Percentiles rank a stretch among this genome's conserved stretches.
These are phyloP conservation scores for Misopates orontium DNA, from an alignment of 257 asterid species.

Conservation along the genomic window DNA sequence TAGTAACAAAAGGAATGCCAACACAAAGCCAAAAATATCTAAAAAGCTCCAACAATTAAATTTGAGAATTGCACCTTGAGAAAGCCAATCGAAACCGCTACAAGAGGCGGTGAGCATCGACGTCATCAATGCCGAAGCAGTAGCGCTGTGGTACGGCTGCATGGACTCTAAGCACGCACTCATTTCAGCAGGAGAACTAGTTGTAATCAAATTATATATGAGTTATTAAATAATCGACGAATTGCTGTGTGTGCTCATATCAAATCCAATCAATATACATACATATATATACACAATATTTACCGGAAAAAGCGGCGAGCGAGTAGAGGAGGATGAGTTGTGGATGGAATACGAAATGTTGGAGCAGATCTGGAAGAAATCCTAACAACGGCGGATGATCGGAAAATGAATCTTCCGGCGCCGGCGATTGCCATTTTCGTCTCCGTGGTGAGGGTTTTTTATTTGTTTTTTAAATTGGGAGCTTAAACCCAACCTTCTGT, in stretches of 20 bases:
- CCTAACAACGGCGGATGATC: slow-evolving; percentile 60
- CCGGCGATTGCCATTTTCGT: slow-evolving; percentile 52
- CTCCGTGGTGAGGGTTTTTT: no score
- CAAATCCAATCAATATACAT: no score
- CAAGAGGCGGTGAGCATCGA: slow-evolving; percentile 82
- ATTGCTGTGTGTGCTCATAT: no score
- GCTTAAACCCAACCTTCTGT: no score
- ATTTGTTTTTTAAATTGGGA: no score
- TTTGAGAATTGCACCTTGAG: slow-evolving; percentile 56
- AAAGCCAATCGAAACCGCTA: slow-evolving; percentile 72
- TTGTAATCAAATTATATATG: slow-evolving; percentile 15
- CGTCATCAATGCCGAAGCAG: slow-evolving; percentile 91
- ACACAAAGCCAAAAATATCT: no score
- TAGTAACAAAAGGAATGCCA: background rate
- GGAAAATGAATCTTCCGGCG: slow-evolving; percentile 58
- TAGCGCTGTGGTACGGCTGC: slow-evolving; percentile 80
- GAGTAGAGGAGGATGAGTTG: slow-evolving; percentile 43
- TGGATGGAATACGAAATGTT: slow-evolving; percentile 60
- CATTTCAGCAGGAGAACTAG: slow-evolving; percentile 64
- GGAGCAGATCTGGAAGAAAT: slow-evolving; percentile 61
- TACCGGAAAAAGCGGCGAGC: slow-evolving; percentile 76
- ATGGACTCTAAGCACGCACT: slow-evolving; percentile 80
- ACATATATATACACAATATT: no score
- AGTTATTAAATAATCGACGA: background rate
- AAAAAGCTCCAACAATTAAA: background rate